These are phyloP conservation scores for Colletotrichum tamarilloi DNA, from an alignment of 2,329 filamentous ascomycete genomes.

Conservation along the genomic window DNA sequence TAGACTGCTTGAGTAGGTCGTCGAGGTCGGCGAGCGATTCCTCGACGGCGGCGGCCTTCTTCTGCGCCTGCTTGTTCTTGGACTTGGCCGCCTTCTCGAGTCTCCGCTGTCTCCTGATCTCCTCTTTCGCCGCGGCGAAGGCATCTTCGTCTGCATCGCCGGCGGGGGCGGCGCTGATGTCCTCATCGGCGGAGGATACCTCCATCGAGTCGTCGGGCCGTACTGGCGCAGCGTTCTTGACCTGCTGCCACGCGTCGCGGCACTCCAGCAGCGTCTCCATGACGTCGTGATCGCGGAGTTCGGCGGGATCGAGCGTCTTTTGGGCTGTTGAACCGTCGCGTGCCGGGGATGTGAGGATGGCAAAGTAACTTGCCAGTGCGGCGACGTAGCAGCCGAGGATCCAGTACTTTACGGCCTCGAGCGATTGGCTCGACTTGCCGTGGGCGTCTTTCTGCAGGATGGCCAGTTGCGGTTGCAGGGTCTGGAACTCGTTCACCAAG, in stretches of 20 bases:
- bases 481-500: constrained; percentile 81
- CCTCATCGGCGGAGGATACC: constrained; percentile 49
- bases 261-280: constrained; percentile 88
- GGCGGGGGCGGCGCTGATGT: constrained; percentile 35
- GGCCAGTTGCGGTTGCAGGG: constrained; percentile 75
- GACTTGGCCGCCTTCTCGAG: constrained; percentile 53
- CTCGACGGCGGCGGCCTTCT: constrained; percentile 72
- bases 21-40: constrained; percentile 78
- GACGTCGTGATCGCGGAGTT: constrained; percentile 88
- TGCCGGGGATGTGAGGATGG: constrained; percentile 85
- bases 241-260: constrained; percentile 81
- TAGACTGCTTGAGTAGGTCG: constrained; percentile 62
- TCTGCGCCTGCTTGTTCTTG: constrained; percentile 63
- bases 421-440: constrained; percentile 59
- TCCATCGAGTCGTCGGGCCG: constrained; percentile 47
- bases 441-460: constrained; percentile 69
- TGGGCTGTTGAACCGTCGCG: constrained; percentile 64
- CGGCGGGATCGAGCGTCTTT: constrained; percentile 76
- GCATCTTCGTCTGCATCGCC: constrained; percentile 41
- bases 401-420: constrained; percentile 79
- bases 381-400: constrained; percentile 88
- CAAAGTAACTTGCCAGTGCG: constrained; percentile 92
- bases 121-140: constrained; percentile 42
- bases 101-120: constrained; percentile 51
- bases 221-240: constrained; percentile 71